Conservation (phyloP, 148 eudicot genomes). For the Fagopyrum homotropicum region DNA sequence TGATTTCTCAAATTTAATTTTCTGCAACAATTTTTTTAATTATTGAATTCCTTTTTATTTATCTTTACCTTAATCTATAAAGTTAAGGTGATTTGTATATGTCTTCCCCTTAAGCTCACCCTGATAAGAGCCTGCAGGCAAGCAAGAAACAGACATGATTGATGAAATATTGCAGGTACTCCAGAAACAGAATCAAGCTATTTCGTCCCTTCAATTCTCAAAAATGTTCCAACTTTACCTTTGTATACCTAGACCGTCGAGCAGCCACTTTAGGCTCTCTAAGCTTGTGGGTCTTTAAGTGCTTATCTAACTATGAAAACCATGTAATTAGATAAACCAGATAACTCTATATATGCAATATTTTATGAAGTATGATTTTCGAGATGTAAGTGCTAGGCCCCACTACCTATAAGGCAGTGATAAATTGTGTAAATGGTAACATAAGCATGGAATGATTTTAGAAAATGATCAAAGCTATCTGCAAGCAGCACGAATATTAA, state of each 20-base stretch:
- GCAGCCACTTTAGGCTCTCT: constrained; percentile 84
- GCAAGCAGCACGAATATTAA: background rate
- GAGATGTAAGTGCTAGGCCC: background rate
- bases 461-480: background rate
- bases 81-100: no score
- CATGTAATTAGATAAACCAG: background rate
- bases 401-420: background rate
- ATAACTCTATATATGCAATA: background rate
- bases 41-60: no score
- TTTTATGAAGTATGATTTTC: background rate
- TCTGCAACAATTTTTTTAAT: no score
- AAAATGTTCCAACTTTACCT: constrained; percentile 29
- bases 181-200: background rate
- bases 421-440: background rate
- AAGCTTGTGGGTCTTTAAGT: constrained; percentile 68
- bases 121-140: constrained; percentile 54
- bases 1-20: no score
- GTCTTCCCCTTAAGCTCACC: no score
- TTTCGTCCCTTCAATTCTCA: background rate
- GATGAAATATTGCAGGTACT: background rate
- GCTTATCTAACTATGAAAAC: constrained; percentile 35
- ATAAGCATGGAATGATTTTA: background rate
- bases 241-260: constrained; percentile 55
- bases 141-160: background rate
- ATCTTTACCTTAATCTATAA: no score